These are phyloP conservation scores for Arthonia radiata DNA, from an alignment of 495 filamentous ascomycete genomes.

Conservation along the genomic window DNA sequence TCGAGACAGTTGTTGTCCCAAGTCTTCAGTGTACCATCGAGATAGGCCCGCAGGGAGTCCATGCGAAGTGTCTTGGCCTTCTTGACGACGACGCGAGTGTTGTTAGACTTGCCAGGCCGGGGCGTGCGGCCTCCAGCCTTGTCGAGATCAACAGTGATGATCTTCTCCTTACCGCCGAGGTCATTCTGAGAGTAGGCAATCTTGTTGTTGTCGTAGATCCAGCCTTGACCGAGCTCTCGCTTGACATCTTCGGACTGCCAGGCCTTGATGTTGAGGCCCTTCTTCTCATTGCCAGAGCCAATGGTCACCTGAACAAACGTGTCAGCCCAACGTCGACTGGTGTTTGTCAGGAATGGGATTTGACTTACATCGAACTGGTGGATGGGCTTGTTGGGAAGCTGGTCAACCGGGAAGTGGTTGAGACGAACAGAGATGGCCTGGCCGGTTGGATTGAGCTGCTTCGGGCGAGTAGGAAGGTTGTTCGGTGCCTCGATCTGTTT, in stretches of 20 bases:
- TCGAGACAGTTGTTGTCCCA: conserved; percentile 46
- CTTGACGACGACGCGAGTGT: conserved; percentile 29
- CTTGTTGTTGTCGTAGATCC: conserved; percentile 57
- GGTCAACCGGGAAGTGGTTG: conserved; percentile 48
- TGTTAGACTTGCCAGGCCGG: conserved; percentile 17
- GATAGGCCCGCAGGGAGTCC: conserved; percentile 33
- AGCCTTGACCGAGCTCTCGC: conserved; percentile 22
- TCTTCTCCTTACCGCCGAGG: conserved; percentile 16
- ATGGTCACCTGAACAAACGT: conserved; percentile 27
- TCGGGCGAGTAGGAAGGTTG: conserved; percentile 18
- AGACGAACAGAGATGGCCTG: conserved; percentile 30
- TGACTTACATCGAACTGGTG: conserved; percentile 75
- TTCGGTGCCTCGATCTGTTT: too few relatives aligned
- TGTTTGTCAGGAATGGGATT: background rate
- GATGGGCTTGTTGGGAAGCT: conserved; percentile 26
- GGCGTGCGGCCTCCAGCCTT: conserved; percentile 19
- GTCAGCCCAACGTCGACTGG: conserved; percentile 1
- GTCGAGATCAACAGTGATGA: conserved; percentile 40
- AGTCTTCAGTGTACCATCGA: conserved; percentile 23
- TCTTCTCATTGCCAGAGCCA: conserved; percentile 32
- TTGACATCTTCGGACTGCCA: conserved; percentile 42
- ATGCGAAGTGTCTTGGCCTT: conserved; percentile 37
- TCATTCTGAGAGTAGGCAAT: too few relatives aligned
- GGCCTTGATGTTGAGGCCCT: conserved; percentile 38
- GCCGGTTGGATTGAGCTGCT: conserved; percentile 30